Evolutionary conservation across 2,329 filamentous ascomycete genomes (phyloP), one percentile per base, ranked within the genome.

Genomic region (Aureobasidium leucospermi): DNA sequence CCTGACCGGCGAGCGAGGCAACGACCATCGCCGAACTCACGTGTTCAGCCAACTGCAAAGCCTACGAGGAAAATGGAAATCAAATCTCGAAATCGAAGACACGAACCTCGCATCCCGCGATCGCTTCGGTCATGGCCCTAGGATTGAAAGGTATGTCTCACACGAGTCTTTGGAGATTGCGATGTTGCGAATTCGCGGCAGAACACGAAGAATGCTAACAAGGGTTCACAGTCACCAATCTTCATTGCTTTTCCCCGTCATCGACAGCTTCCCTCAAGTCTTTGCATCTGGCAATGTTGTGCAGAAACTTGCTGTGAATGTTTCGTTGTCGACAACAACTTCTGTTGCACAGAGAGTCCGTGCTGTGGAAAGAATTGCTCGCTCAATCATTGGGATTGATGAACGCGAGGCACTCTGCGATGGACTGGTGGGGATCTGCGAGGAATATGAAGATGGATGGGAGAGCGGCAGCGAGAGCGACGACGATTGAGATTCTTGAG

Each of bases 371-470:
- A 75, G 79, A 23, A 78, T 87, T 11, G 67, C 69, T 36, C 59
- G 60, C 10, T 56, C 65, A 62, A 79, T 83, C 10, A 78, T 92
- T 15, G 78, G 79, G 0, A 67, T 93, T 3, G 90, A 95, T 61
- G 92, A 97, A 68, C 82, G 93, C 43, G 94, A 99, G 73, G 79
- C 79, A 2, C 78, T 97, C n/a, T 83, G 85, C 47, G 94, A 96
- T 68, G 85, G 88, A 11, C 78, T 99, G 41, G 85, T 88, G 28
- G 87, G 89, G 61, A 85, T 97, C 67, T 87, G 88, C 1, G 92
- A 96, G 68, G 89, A 89, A 61, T 97, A 96, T 71, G 85, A 90
- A 65, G 89, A 94, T 62, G 90, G 90, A 1, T 96, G 90, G 89
- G 85, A 85, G 28, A 87, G 84, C 60, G 88, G 89, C 65, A 80